Base-by-base conservation (phyloP, 257 asterid genomes). In the Gentiana straminea region DNA sequence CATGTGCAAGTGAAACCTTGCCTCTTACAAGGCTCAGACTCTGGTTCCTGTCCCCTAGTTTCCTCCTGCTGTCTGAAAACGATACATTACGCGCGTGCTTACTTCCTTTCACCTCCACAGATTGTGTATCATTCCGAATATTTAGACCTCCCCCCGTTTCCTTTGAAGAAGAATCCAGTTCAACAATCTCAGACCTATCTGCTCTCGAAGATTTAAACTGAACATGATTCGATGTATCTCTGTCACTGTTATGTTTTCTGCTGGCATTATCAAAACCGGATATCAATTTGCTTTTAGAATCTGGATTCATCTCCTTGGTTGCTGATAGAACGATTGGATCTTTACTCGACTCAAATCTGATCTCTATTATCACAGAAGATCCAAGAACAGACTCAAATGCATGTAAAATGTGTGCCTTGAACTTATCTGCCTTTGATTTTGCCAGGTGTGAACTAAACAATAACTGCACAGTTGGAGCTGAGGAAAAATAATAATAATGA, bases 381-480 rank as follows among this genome's bases (percentile, higher is more conserved):
- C 80, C 75, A 60, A 91, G 88, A 73, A 85, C 95, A 0, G 83
- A 71, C 75, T 88, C 98, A 58, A 91, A 91, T 54, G 95, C 97
- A 74, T 81, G 94, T 69, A 83, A 65, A 59, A 91, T 80, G 73
- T 87, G 85, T 39, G 72, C 47, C 70, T 82, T 72, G 43, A 78
- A 82, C 65, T 78, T 85, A 69, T 91, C 97, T 0, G 92, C 94
- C 69, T 89, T 81, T 15, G 95, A 81, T 73, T 78, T 85, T 3
- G 84, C 61, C 60, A 72, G 71, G 68, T 78, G 82, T 4, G 97
- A 88, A 73, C 69, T 81, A 81, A 91, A 91, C 57, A 75, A 70
- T 57, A 91, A 65, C 59, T 81, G 94, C 64, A 79, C 94, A 4
- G 95, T 88, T 3, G 95, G 93, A 74, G 98, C 98, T 91, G 96